Percentiles rank a stretch among this genome's conserved stretches.
Evolutionary conservation across 2,329 filamentous ascomycete species (phyloP).

Genomic region (Leptographium lundbergii): DNA sequence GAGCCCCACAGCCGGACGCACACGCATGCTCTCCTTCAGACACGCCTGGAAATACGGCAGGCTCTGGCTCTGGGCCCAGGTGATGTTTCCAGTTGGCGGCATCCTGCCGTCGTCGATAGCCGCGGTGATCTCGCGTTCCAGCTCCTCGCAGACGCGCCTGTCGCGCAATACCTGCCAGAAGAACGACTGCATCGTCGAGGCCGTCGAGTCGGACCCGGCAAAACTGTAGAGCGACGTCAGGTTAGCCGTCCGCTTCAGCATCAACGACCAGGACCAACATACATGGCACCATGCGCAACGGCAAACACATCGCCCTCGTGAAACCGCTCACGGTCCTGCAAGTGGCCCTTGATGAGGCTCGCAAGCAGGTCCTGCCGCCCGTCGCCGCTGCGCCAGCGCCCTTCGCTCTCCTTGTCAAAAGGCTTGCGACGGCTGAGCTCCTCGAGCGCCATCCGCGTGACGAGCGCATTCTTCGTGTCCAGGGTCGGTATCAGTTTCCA

Average conservation of each 20-base stretch:
- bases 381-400: conserved; percentile 25
- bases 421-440: conserved; percentile 34
- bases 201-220: conserved; percentile 48
- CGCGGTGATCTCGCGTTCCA: conserved; percentile 30
- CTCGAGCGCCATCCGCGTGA: conserved; percentile 38
- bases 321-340: conserved; percentile 35
- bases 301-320: conserved; percentile 41
- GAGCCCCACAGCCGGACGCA: conserved; percentile 41
- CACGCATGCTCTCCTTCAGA: conserved; percentile 41
- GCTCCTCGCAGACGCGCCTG: conserved; percentile 24
- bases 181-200: conserved; percentile 45
- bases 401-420: conserved; percentile 32
- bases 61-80: conserved; percentile 33
- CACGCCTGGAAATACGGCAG: conserved; percentile 44
- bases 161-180: conserved; percentile 37
- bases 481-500: conserved; percentile 30
- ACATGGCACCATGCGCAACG: conserved; percentile 44
- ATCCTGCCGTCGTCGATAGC: conserved; percentile 25
- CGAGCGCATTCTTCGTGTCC: conserved; percentile 30
- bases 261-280: conserved; percentile 12
- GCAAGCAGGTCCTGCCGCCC: conserved; percentile 37
- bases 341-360: conserved; percentile 37
- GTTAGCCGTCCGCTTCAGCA: background rate
- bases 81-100: conserved; percentile 27
- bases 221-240: conserved; percentile 25